phyloP scores from a whole-genome alignment of 441 rosid genomes.

The Erysimum cheiri region DNA sequence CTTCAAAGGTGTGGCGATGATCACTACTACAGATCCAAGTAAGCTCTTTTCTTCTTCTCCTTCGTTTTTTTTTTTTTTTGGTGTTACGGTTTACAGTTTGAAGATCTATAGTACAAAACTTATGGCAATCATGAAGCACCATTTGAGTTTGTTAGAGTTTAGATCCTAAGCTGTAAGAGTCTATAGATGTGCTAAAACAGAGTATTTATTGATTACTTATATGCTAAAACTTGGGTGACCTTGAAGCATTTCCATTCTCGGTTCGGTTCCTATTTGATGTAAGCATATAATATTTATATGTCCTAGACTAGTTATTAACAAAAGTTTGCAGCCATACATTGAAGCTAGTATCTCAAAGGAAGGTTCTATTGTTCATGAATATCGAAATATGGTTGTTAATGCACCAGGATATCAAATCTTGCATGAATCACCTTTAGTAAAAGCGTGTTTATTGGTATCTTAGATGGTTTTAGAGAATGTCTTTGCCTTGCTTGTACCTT shows the following conservation, averaged over 20 bases:
- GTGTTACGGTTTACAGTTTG: slow-evolving; percentile 8
- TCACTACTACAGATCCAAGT: slow-evolving; percentile 98
- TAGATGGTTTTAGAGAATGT: neutral
- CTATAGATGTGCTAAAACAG: neutral
- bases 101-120: slow-evolving; percentile 1
- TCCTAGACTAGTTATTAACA: neutral
- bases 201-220: neutral
- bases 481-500: neutral
- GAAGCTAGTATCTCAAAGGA: slow-evolving; percentile 19
- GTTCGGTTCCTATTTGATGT: neutral
- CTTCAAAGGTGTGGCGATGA: slow-evolving; percentile 94
- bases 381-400: neutral
- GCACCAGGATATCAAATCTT: neutral
- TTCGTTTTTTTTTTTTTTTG: neutral
- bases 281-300: neutral
- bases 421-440: neutral
- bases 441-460: neutral
- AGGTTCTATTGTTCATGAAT: slow-evolving; percentile 10
- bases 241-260: neutral
- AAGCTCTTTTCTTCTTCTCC: slow-evolving; percentile 50
- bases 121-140: neutral
- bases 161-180: neutral
- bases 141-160: slow-evolving; percentile 8
- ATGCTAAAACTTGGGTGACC: neutral
- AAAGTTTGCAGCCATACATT: slow-evolving; percentile 42